Evolutionary conservation across 106 monocot genomes (phyloP).

Genomic region (Dendrobium officinale): DNA sequence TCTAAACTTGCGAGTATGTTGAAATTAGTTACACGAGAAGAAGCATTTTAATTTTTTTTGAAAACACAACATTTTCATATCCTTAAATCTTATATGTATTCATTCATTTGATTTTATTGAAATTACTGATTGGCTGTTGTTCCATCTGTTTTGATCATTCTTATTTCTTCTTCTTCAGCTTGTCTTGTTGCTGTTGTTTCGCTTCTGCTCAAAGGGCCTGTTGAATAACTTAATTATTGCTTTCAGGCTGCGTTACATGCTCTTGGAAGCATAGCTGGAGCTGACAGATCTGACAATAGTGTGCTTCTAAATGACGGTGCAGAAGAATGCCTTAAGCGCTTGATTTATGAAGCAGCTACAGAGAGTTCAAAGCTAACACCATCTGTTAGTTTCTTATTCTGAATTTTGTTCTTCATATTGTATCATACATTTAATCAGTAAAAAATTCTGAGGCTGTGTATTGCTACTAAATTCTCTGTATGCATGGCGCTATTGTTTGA

Average conservation of each 20-base stretch:
- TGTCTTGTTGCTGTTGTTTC: not conserved
- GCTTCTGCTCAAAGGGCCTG: not conserved
- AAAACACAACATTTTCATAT: not conserved
- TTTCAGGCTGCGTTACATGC: conserved; percentile 81
- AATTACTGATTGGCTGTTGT: not conserved
- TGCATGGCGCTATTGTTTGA: not conserved
- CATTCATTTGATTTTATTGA: not conserved
- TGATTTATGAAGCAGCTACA: conserved; percentile 64
- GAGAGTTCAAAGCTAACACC: conserved; percentile 66
- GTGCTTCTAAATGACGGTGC: conserved; percentile 45
- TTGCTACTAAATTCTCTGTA: not conserved
- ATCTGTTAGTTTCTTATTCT: conserved; percentile 54
- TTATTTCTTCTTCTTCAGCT: not conserved
- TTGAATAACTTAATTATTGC: not conserved
- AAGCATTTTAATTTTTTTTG: not conserved
- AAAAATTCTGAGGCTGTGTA: not conserved
- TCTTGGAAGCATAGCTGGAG: conserved; percentile 81
- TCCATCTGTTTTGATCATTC: not conserved
- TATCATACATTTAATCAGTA: not conserved
- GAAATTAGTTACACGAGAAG: not conserved
- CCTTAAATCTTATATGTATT: not conserved
- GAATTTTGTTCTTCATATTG: not conserved
- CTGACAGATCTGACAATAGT: conserved; percentile 38
- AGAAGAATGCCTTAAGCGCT: conserved; percentile 51
- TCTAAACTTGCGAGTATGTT: not conserved